A percentile compares a stretch with the other conserved stretches of the same genome.
Conservation (phyloP, 352 stramenopile species). For the Pythium apleroticum region DNA sequence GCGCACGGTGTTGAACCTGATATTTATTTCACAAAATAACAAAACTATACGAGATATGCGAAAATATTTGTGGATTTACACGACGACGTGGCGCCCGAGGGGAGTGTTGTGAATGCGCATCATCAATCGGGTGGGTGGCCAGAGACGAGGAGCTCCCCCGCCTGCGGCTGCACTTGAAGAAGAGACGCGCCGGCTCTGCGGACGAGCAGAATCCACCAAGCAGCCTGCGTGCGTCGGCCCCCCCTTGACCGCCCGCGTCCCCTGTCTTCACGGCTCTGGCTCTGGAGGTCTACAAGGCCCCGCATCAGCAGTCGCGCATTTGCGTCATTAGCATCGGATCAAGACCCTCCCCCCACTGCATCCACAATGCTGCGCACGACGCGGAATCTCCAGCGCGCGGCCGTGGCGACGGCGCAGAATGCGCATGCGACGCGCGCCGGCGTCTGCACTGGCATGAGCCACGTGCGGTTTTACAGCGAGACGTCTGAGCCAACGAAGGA, state of each 20-base stretch:
- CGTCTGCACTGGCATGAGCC: background rate
- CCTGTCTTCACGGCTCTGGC: background rate
- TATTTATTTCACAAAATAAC: conserved; percentile 10
- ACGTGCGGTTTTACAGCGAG: conserved; percentile 22
- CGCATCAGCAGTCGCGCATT: conserved; percentile 5
- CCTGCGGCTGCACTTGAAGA: conserved; percentile 18
- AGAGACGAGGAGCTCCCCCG: conserved; percentile 15
- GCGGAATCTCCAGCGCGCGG: conserved; percentile 18
- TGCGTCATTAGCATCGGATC: background rate
- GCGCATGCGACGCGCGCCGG: background rate
- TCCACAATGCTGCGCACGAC: conserved; percentile 8
- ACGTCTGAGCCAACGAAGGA: conserved; percentile 48
- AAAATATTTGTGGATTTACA: conserved; percentile 1
- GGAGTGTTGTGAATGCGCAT: conserved; percentile 11
- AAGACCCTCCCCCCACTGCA: background rate
- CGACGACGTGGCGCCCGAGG: background rate
- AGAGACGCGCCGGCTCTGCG: conserved; percentile 13
- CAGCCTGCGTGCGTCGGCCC: background rate
- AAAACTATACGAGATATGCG: conserved; percentile 1
- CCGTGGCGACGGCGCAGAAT: conserved; percentile 5
- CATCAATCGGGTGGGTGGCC: conserved; percentile 11
- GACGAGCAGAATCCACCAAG: conserved; percentile 16
- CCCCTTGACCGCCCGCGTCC: background rate
- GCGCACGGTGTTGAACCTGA: conserved; percentile 1
- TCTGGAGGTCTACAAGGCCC: background rate